Evolutionary conservation across 2,329 filamentous ascomycete genomes (phyloP), one percentile per base, ranked within the genome.

Genomic region (Xylariales sp.): DNA sequence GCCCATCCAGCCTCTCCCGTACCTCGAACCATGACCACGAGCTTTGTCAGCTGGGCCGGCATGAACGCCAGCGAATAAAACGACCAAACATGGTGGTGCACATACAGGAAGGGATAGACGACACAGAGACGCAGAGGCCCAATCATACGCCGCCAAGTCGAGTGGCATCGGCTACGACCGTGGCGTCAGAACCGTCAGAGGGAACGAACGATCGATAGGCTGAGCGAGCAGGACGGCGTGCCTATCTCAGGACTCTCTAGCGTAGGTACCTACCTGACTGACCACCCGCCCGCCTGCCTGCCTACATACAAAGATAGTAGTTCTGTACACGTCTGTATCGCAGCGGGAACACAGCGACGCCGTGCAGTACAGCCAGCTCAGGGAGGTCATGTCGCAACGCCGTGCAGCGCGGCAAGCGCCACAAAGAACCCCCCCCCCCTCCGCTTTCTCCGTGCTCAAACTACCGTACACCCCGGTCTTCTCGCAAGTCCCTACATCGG

Each of bases 121-220:
- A 58, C 56, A 65, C 8, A 62, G 32, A 46, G 30, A 43, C 34
- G 28, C 23, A 9, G 3, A 62, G 12, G 10, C 16, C 62, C 57
- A 68, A 68, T 64, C 62, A 58, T 32, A 28, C 46, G 23, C 8
- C 54, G 57, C 65, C 57, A 65, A 58, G 65, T 65, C 41, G 65
- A 65, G 65, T 65, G 48, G 45, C 57, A 68, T 65, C 57, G 55
- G 52, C 62, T 68, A 61, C 65, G 52, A 61, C 62, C 18, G 62
- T 68, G 65, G 62, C 65, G 65, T 60, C 46, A 41, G 45, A 28
- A 45, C 54, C 23, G 30, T 28, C 39, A 55, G n/a, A 39, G 53
- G 8, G 53, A 56, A 32, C 39, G 28, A 46, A 32, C 39, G 23
- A 10, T 45, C 54, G n/a, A 56, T 56, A 56, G 54, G 54, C 28